Base-by-base conservation (phyloP, 2,329 filamentous ascomycete species). In the Monilinia vaccinii-corymbosi region DNA sequence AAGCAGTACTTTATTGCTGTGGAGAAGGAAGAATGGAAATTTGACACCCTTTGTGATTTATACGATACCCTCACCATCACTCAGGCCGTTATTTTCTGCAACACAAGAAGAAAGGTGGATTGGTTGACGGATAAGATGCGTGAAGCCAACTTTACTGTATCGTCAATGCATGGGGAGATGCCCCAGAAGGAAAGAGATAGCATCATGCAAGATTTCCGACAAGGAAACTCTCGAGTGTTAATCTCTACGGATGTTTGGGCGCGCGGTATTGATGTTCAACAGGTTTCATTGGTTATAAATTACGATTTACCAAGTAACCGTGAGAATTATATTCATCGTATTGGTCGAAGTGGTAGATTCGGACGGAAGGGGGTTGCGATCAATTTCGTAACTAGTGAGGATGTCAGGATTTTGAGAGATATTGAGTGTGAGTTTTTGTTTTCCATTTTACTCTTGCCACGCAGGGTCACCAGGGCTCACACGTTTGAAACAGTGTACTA, bases 101-200 rank as follows among this genome's bases (percentile, higher is more conserved):
- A 99, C 77, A 99, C 94, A 8, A 87, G 94, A 67, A 86, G 94
- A 75, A 99, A 99, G 88, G 94, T 99, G 57, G 94, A 99, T 75
- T 99, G 94, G 94, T 79, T 99, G 62, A 97, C 94, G 5, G 94
- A 99, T 78, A 99, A 99, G 81, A 96, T 99, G 90, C 89, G 91
- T 65, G 94, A 97, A 74, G 91, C 91, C 70, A 97, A 99, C 78
- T 99, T 99, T 75, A 99, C 94, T 0, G 94, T 99, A 67, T 95
- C 89, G 69, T 93, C 89, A 69, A 99, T 99, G 94, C 94, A 99
- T 73, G 94, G 94, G 67, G 94, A 99, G 71, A 99, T 99, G 94
- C 91, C 92, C 28, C 94, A 99, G 75, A 94, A 94, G 77, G 92
- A 97, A 76, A 87, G 94, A 69, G 94, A 99, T 77, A 93, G 89